Base-by-base conservation (phyloP, 164 flowering plant species). In the Stephania yunnanensis region DNA sequence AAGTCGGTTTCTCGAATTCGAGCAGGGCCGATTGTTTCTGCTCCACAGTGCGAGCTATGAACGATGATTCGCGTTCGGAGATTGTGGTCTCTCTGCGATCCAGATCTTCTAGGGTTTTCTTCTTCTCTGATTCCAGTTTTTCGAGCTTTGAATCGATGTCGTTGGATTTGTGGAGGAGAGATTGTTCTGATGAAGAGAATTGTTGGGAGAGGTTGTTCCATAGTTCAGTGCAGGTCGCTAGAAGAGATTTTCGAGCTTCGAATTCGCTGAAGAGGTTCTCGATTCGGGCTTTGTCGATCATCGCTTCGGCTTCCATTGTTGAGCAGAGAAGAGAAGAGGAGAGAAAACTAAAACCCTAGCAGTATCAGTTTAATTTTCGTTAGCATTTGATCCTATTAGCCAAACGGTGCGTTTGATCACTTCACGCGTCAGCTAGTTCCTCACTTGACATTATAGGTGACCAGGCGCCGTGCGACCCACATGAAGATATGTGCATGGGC, bases 161-260 rank as follows among this genome's bases (percentile, higher is more conserved):
- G 63, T 79, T 69, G 66, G 87, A 75, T 75, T 82, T 82, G 20
- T 71, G 69, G 29, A 65, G 44, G 36, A 88, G 84, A 71, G 88
- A 71, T 4, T 80, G 42, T 17, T 85, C 80, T 30, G 85, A 78
- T 36, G 87, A 83, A 6, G 83, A 25, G 85, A 85, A 85, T 72
- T 83, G 89, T 31, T 36, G 22, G 63, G 87, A 66, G 68, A 90
- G 82, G 74, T 78, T 73, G n/a, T 81, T 81, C 82, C 84, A 87
- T 55, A 85, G 78, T 25, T 83, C 71, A 12, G 89, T 84, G 82
- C 86, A 85, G 29, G 74, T 68, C 3, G 85, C 70, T 8, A 90
- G 75, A 17, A 87, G 80, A 22, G 70, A 64, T 71, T 80, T 83
- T 31, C 81, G 83, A 15, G 82, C 20, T 69, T 88, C 87, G 72